These are phyloP conservation scores for Lenzites betulinus DNA, from an alignment of 768 basidiomycete species.

Conservation along the genomic window DNA sequence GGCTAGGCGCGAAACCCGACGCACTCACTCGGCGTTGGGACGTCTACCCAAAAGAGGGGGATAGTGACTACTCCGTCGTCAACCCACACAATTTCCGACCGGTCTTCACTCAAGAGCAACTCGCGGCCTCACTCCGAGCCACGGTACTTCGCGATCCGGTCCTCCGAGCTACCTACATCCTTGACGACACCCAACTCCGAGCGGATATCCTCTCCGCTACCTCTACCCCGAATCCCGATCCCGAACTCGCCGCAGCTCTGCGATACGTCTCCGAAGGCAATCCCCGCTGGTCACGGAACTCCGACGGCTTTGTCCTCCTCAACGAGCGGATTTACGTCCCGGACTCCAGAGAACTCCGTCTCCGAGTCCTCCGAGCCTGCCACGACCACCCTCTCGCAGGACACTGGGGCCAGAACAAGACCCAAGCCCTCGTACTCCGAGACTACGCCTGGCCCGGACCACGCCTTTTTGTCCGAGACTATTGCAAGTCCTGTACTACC, in stretches of 20 bases:
- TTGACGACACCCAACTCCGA: slow-evolving; percentile 27
- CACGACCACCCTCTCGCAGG: slow-evolving; percentile 35
- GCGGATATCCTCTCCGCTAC: slow-evolving; percentile 16
- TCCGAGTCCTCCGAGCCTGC: slow-evolving; percentile 25
- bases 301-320: slow-evolving; percentile 14
- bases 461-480: slow-evolving; percentile 28
- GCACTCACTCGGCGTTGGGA: slow-evolving; percentile 26
- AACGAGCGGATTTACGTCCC: slow-evolving; percentile 28
- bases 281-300: not conserved
- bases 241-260: slow-evolving; percentile 5
- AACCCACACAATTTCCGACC: slow-evolving; percentile 25
- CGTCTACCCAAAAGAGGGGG: slow-evolving; percentile 28
- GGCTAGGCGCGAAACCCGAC: slow-evolving; percentile 15
- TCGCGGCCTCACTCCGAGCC: slow-evolving; percentile 22
- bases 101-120: slow-evolving; percentile 24
- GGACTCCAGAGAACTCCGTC: slow-evolving; percentile 20
- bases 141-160: slow-evolving; percentile 16
- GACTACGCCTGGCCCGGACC: slow-evolving; percentile 34
- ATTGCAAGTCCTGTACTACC: slow-evolving; percentile 31
- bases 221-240: not conserved
- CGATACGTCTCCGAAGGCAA: not conserved
- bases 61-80: slow-evolving; percentile 23
- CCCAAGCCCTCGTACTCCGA: slow-evolving; percentile 21
- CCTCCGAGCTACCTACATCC: slow-evolving; percentile 21
- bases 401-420: slow-evolving; percentile 34